These are phyloP conservation scores for Boletus coccyginus DNA, from an alignment of 768 basidiomycete genomes.

Conservation along the genomic window DNA sequence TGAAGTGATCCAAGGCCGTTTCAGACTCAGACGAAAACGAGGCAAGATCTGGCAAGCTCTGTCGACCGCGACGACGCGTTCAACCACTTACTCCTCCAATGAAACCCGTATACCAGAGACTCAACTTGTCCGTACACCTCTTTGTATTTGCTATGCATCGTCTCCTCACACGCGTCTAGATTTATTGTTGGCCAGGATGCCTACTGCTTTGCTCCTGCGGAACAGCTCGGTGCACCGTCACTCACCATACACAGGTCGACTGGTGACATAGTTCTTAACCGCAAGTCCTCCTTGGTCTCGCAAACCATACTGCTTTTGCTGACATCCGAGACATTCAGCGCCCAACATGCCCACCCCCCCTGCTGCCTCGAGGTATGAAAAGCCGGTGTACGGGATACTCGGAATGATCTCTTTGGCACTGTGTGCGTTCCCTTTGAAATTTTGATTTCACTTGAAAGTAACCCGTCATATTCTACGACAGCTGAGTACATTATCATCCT, in stretches of 20 bases:
- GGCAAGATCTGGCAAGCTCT: slow-evolving; percentile 5
- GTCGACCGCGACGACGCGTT: slow-evolving; percentile 8
- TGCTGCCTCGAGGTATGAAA: slow-evolving; percentile 56
- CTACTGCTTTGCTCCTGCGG: slow-evolving; percentile 75
- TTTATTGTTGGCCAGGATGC: slow-evolving; percentile 70
- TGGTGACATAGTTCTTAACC: slow-evolving; percentile 71
- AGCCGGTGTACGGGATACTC: slow-evolving; percentile 71
- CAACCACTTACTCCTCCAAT: slow-evolving; percentile 38
- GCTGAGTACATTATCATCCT: slow-evolving; percentile 93
- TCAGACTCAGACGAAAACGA: slow-evolving; percentile 36
- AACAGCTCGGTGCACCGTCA: slow-evolving; percentile 57
- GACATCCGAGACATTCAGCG: slow-evolving; percentile 34
- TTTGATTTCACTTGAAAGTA: not conserved
- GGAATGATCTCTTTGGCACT: slow-evolving; percentile 75
- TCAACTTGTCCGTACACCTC: slow-evolving; percentile 55
- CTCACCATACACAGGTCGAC: slow-evolving; percentile 70
- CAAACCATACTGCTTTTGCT: not conserved
- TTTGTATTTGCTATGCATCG: slow-evolving; percentile 7
- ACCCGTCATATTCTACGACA: slow-evolving; percentile 29
- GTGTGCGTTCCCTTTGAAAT: slow-evolving; percentile 44
- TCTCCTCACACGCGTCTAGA: slow-evolving; percentile 33
- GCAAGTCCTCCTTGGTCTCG: slow-evolving; percentile 37
- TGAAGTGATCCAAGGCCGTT: slow-evolving; percentile 22
- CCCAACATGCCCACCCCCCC: slow-evolving; percentile 52
- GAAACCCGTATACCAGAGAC: slow-evolving; percentile 69